Percentiles rank a stretch among this genome's conserved stretches.
phyloP scores from a whole-genome alignment of 1,284 basidiomycete species.

The Cystobasidium pallidum region DNA sequence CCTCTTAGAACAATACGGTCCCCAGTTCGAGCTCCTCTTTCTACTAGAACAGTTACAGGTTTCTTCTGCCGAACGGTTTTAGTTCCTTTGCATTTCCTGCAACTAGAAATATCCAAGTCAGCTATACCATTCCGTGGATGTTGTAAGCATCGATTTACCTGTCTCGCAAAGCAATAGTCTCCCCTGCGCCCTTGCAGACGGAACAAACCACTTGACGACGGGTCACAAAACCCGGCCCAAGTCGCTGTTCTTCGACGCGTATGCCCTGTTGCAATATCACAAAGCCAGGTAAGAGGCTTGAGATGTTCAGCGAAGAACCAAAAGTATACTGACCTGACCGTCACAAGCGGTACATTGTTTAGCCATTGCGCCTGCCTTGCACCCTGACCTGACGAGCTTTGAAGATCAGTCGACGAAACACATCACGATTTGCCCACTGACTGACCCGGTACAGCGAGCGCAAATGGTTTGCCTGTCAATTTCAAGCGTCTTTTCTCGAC shows the following conservation, averaged over 20 bases:
- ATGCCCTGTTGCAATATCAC: conserved; percentile 64
- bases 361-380: conserved; percentile 66
- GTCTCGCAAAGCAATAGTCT: conserved; percentile 84
- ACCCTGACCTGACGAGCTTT: conserved; percentile 69
- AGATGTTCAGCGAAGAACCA: too few species aligned
- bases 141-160: conserved; percentile 62
- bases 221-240: conserved; percentile 56
- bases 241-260: conserved; percentile 61
- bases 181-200: conserved; percentile 78
- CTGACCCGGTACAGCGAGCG: conserved; percentile 74
- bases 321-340: background rate
- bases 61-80: conserved; percentile 85
- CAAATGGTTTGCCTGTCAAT: conserved; percentile 86
- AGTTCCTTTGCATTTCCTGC: conserved; percentile 92
- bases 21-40: conserved; percentile 83
- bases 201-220: conserved; percentile 66
- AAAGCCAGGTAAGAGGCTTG: too few species aligned
- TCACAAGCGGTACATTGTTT: background rate
- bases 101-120: conserved; percentile 61
- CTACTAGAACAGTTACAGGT: conserved; percentile 79
- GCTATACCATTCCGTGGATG: background rate
- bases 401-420: conserved; percentile 50
- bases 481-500: conserved; percentile 84
- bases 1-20: conserved; percentile 84
- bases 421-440: background rate